Evolutionary conservation across 371 early-diverging fungal genomes (phyloP), one percentile per base, ranked within the genome.

Genomic region (Globomyces sp.): DNA sequence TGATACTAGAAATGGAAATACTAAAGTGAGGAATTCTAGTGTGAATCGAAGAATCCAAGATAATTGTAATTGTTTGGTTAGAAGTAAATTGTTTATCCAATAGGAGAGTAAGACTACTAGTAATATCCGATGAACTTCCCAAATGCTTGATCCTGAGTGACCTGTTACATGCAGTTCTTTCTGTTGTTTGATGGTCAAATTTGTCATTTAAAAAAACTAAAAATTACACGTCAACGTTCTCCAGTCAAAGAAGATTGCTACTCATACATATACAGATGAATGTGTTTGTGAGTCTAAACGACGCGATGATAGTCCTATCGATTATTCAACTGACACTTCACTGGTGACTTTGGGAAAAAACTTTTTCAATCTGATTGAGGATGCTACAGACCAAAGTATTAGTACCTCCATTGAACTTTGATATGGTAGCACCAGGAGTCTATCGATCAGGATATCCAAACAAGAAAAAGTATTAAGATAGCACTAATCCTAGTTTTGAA

Each of bases 391-490:
- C 46, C 46, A 43, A 63, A 49, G 63, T 63, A n/a, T 13, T 74
- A 10, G 80, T 79, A 6, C 80, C 80, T 4, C 80, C 80, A 36
- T 65, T 77, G 68, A 96, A 96, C 84, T 96, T 96, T 72, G 89
- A 89, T 62, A 91, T 98, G 91, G 95, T 98, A 24, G 88, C 91
- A 40, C 86, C 90, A 40, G 90, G 90, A 68, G 87, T 98, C 10
- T 98, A 96, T 73, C 85, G 98, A 46, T 90, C 92, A 51, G 94
- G 93, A 11, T 90, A 89, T 76, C 94, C 94, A 3, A 89, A 88
- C 62, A 89, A 88, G 67, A 92, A 89, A 61, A 90, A 93, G 73
- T 70, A 45, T 34, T 9, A 5, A 4, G 3, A n/a, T 24, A 37
- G 10, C 34, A 49, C 24, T 6, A 36, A 6, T 41, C 57, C 48